Evolutionary conservation across 176 grass and related monocot genomes (phyloP).

Genomic region (Saccharum officinarum): DNA sequence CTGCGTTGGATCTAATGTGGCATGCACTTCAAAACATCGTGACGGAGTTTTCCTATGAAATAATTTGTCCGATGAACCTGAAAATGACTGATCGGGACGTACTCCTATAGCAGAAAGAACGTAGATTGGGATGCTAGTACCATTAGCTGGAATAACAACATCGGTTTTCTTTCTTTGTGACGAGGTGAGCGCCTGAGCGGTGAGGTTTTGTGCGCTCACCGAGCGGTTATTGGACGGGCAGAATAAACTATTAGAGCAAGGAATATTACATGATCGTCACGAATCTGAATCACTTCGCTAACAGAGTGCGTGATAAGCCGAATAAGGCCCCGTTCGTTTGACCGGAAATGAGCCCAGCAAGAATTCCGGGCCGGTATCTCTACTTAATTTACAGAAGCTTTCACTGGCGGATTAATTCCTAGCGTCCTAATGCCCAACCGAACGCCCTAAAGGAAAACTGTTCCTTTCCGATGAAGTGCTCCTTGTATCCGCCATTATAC

Average conservation of each 20-base stretch:
- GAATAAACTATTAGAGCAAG: constrained; percentile 24
- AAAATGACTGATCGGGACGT: neutral
- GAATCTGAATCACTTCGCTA: neutral
- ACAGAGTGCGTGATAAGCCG: neutral
- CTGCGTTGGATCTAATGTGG: neutral
- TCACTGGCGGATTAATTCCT: too few relatives aligned
- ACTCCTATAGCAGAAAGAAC: neutral
- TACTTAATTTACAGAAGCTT: too few relatives aligned
- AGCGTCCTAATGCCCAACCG: too few relatives aligned
- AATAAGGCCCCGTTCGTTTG: too few relatives aligned
- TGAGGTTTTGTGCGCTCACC: constrained; percentile 24
- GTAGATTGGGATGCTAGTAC: neutral
- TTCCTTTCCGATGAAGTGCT: neutral
- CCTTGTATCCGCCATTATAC: neutral
- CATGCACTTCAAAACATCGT: neutral
- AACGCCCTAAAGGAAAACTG: neutral
- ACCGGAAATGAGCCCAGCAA: too few relatives aligned
- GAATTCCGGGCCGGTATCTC: too few relatives aligned
- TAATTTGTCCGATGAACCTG: neutral
- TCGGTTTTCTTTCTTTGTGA: neutral
- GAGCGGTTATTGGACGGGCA: neutral
- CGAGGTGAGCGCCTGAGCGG: neutral
- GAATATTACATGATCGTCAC: constrained; percentile 20
- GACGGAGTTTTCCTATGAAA: neutral
- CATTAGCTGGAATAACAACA: neutral